Evolutionary conservation across 2,329 filamentous ascomycete genomes (phyloP).

Genomic region (Epichloe hybrida): DNA sequence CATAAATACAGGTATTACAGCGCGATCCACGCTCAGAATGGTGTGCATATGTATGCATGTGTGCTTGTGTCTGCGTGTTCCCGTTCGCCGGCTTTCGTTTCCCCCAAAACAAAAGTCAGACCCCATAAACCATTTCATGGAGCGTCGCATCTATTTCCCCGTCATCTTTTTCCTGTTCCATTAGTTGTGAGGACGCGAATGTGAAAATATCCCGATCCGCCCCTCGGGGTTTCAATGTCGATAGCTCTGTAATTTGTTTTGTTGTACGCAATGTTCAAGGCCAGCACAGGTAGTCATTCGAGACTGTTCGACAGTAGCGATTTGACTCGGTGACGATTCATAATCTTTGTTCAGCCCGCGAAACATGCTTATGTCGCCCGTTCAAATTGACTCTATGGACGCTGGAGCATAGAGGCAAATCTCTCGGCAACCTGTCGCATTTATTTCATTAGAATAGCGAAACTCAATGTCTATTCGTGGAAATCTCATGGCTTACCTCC

Average conservation of each 20-base stretch:
- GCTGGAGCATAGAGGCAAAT: slow-evolving; percentile 22
- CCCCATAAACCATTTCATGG: not conserved
- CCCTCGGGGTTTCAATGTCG: not conserved
- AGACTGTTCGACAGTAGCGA: not conserved
- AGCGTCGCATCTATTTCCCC: slow-evolving; percentile 8
- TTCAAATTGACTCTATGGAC: slow-evolving; percentile 12
- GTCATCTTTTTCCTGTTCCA: not conserved
- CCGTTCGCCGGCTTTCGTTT: slow-evolving; percentile 8
- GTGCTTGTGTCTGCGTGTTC: not conserved
- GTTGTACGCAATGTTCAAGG: not conserved
- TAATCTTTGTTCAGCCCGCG: not conserved
- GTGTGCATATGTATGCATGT: not conserved
- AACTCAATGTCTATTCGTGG: not conserved
- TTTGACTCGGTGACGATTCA: not conserved
- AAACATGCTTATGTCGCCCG: not conserved
- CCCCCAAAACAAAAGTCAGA: slow-evolving; percentile 13
- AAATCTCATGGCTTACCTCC: slow-evolving; percentile 46
- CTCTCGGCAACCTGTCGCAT: slow-evolving; percentile 22
- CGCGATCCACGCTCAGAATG: slow-evolving; percentile 7
- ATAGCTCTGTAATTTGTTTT: not conserved
- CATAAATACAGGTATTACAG: slow-evolving; percentile 25
- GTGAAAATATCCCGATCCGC: not conserved
- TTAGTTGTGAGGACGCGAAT: not conserved
- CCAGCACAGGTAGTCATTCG: not conserved
- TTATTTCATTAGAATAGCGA: slow-evolving; percentile 4